Conservation (phyloP, 306 rosid species). For the Fagus sylvatica region DNA sequence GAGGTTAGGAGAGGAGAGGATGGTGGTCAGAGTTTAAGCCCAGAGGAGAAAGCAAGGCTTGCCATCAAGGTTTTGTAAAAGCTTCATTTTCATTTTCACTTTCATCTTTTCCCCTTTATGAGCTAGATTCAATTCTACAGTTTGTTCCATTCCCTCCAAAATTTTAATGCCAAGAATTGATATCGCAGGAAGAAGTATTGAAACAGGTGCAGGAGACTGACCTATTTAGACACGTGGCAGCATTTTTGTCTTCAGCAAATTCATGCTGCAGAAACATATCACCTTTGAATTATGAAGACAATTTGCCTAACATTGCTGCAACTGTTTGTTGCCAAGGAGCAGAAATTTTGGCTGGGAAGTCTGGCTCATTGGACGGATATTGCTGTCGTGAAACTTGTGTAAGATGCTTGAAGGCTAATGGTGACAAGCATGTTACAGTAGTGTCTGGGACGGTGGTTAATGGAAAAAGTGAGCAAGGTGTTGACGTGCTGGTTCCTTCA, state of each 20-base stretch:
- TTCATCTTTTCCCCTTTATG: constrained; percentile 8
- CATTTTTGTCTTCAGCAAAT: constrained; percentile 45
- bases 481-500: constrained; percentile 84
- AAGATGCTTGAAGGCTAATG: constrained; percentile 62
- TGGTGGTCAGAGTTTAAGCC: constrained; percentile 60
- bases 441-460: constrained; percentile 72
- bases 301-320: constrained; percentile 71
- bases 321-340: constrained; percentile 93
- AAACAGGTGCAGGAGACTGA: constrained; percentile 75
- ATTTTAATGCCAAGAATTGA: constrained; percentile 17
- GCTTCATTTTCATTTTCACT: constrained; percentile 22
- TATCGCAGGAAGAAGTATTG: constrained; percentile 73
- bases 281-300: constrained; percentile 33
- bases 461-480: constrained; percentile 58
- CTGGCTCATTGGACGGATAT: constrained; percentile 38
- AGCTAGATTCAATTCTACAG: background rate
- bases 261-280: constrained; percentile 37
- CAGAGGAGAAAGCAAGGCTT: constrained; percentile 84
- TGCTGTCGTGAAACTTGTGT: constrained; percentile 72
- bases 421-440: constrained; percentile 62
- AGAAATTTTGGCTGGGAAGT: constrained; percentile 63
- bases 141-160: constrained; percentile 10
- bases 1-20: constrained; percentile 89
- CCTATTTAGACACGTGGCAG: constrained; percentile 69
- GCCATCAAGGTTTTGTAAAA: constrained; percentile 61